Base-by-base conservation (phyloP, 108 stramenopile species). In the Discostella stelligeroides region DNA sequence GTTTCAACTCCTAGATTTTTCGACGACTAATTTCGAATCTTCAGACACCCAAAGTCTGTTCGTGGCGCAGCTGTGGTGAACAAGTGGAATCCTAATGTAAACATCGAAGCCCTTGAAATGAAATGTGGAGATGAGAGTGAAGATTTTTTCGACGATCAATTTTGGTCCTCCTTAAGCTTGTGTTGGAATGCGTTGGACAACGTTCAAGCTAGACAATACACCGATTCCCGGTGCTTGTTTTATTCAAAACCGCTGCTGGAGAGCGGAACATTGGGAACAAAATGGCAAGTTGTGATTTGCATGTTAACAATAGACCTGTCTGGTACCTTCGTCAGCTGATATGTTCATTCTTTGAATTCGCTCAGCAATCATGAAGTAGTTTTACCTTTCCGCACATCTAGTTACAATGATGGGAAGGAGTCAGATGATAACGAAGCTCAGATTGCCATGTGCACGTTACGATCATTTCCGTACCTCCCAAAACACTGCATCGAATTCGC, bases 401-500 rank as follows among this genome's bases (percentile, higher is more conserved):
- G 83, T 62, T 96, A 96, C 76, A 83, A 82, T 14, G 95, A 96
- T 48, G 92, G 92, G 5, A 88, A 88, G 27, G 85, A 92, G 62
- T 90, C 88, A 17, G 86, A 85, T 47, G 89, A 85, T 46, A 91
- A 91, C 55, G 85, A 78, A 42, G 58, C 67, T 23, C 84, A 83
- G 50, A 91, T 94, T 60, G 92, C 92, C 75, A 92, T 95, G 94
- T 95, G 94, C 72, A 95, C 94, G 11, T 66, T 95, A 23, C 69
- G 91, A 4, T 89, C 87, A 66, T 94, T 93, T 58, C 92, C 92
- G n/a, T 82, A 85, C 58, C 71, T 86, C 7, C 92, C 91, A 21
- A 90, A 90, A 60, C 95, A 96, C 75, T 94, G 92, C 72, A 94
- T 94, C 62, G 95, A 96, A 74, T 96, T 90, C 87, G 91, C 92